Evolutionary conservation across 2,329 filamentous ascomycete genomes (phyloP), one percentile per base, ranked within the genome.

Genomic region (Arthrocladium fulminans): DNA sequence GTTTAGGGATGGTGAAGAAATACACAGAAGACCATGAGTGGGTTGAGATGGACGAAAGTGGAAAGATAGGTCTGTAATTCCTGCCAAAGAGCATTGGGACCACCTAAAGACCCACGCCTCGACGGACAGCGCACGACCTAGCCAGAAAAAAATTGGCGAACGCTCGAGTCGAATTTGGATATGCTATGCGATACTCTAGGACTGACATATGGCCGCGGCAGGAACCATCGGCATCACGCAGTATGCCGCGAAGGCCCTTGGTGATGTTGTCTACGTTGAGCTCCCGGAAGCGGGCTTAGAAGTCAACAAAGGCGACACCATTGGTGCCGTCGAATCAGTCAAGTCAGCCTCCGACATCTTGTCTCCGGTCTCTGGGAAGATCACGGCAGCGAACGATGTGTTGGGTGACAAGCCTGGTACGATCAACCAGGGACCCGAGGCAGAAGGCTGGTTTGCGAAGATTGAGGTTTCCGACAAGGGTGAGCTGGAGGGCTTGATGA

Each of bases 21-120:
- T 98, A 94, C 76, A 96, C 92, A 57, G 84, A 89, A 67, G 90
- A 96, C 65, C 92, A 98, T 75, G 92, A 98, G 74, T 98, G 92
- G 92, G 82, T 98, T 66, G 88, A 96, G 69, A 73, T 95, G 52
- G 83, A 82, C 49, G 80, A 80, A 45, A 86, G 94, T 70, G 81
- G 84, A 66, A 90, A 86, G 69, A 84, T 83, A 43, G 89, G 86
- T 74, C 79, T 12, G 43, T 38, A 7, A 20, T 13, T 47, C 24
- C 77, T 45, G 41, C 39, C 38, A 20, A 23, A n/a, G n/a, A n/a
- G n/a, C n/a, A n/a, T n/a, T n/a, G n/a, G n/a, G n/a, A n/a, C n/a
- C n/a, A n/a, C n/a, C n/a, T n/a, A n/a, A n/a, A n/a, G n/a, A n/a
- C n/a, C n/a, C n/a, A n/a, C n/a, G n/a, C n/a, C n/a, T n/a, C n/a